phyloP scores from a whole-genome alignment of 2,329 filamentous ascomycete species.

The Fusarium sp. region DNA sequence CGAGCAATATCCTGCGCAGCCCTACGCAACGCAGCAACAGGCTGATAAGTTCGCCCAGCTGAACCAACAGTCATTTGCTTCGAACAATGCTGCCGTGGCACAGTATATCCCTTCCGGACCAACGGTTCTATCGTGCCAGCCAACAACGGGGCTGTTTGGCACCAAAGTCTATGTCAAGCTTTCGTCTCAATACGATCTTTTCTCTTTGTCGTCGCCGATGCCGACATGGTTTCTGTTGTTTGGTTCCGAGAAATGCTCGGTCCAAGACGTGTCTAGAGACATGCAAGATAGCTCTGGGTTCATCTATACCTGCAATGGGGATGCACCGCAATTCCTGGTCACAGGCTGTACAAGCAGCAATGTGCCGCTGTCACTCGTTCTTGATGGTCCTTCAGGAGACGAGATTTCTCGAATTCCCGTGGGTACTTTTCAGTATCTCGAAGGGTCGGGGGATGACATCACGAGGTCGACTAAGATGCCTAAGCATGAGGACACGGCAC shows the following conservation, averaged over 20 bases:
- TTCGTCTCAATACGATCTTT: conserved; percentile 78
- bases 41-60: conserved; percentile 64
- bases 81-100: conserved; percentile 71
- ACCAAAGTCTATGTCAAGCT: conserved; percentile 80
- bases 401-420: conserved; percentile 62
- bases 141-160: conserved; percentile 73
- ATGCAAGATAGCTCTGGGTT: conserved; percentile 69
- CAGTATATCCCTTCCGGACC: conserved; percentile 72
- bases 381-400: conserved; percentile 64
- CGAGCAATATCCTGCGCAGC: conserved; percentile 62
- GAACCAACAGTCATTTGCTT: conserved; percentile 66
- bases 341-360: conserved; percentile 61
- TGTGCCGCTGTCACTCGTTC: conserved; percentile 66
- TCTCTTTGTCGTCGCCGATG: conserved; percentile 63
- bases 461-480: conserved; percentile 52
- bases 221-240: conserved; percentile 76
- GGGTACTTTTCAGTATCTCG: conserved; percentile 61
- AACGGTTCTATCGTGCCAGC: conserved; percentile 76
- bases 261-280: conserved; percentile 70
- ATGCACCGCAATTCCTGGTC: conserved; percentile 71
- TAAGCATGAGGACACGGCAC: conserved; percentile 53
- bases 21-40: conserved; percentile 60
- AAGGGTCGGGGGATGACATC: conserved; percentile 60
- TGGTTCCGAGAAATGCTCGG: conserved; percentile 75
- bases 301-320: conserved; percentile 77